Percentiles rank a stretch among this genome's conserved stretches.
Conservation (phyloP, 352 stramenopile species). For the Aphanomyces stellatus region DNA sequence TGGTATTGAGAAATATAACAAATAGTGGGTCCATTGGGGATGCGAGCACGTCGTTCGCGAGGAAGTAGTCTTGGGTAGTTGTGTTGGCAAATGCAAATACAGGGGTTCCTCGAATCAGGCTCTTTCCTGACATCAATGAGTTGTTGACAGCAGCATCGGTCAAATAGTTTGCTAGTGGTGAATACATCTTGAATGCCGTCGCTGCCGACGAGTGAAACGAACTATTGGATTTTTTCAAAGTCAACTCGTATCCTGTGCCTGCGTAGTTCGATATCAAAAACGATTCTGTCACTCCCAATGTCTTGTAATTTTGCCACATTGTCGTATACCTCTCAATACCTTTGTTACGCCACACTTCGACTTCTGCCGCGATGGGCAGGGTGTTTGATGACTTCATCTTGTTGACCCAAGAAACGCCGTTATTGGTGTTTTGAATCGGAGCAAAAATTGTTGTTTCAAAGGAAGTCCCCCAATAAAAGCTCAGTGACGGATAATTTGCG, state of each 20-base stretch:
- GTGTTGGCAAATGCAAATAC: too few species aligned
- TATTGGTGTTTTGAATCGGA: too few species aligned
- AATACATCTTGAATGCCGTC: too few species aligned
- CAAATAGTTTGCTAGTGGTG: too few species aligned
- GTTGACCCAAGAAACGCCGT: not conserved
- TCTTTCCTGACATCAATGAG: too few species aligned
- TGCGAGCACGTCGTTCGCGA: too few species aligned
- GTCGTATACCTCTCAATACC: not conserved
- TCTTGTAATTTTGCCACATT: constrained; percentile 11
- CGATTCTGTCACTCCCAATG: not conserved
- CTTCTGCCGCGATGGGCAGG: not conserved
- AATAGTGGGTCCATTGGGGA: too few species aligned
- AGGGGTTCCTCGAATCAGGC: too few species aligned
- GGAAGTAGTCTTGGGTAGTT: too few species aligned
- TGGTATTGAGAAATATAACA: too few species aligned
- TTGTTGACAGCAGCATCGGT: too few species aligned
- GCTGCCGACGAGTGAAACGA: not conserved
- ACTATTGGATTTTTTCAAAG: not conserved
- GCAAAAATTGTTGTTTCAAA: not conserved
- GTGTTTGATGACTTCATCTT: not conserved
- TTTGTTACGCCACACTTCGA: not conserved
- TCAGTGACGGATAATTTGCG: not conserved
- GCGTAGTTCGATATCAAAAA: not conserved
- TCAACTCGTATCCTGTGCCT: not conserved
- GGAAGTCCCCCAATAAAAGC: not conserved